phyloP scores from a whole-genome alignment of 768 basidiomycete genomes.

The Cystofilobasidium ferigula region DNA sequence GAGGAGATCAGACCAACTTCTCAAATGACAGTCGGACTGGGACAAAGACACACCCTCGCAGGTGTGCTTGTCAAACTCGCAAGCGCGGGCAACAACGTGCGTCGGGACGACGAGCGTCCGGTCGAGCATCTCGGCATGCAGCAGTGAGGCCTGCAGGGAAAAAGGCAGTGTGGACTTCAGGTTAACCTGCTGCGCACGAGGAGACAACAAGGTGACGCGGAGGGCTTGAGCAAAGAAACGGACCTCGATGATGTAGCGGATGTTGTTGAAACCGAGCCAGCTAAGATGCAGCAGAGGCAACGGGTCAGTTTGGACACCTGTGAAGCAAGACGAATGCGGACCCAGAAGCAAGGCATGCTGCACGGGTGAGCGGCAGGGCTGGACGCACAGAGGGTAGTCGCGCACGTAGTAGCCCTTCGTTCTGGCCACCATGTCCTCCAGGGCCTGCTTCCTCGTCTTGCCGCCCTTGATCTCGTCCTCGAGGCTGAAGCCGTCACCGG shows the following conservation, averaged over 20 bases:
- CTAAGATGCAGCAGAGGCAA: not conserved
- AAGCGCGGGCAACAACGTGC: conserved; percentile 44
- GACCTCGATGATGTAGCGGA: conserved; percentile 44
- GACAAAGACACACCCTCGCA: conserved; percentile 8
- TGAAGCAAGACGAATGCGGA: not conserved
- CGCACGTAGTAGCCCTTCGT: conserved; percentile 44
- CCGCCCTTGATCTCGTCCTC: conserved; percentile 17
- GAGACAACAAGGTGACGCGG: not conserved
- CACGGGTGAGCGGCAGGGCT: not conserved
- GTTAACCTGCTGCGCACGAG: not conserved
- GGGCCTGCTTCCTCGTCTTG: conserved; percentile 35
- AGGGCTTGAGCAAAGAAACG: not conserved
- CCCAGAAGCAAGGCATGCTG: not conserved
- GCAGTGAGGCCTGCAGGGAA: conserved; percentile 38
- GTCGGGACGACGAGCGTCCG: conserved; percentile 44
- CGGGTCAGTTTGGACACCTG: not conserved
- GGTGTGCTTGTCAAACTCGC: conserved; percentile 41
- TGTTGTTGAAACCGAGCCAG: conserved; percentile 46
- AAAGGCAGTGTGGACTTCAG: not conserved
- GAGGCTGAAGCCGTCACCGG: conserved; percentile 21
- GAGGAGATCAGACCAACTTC: not conserved
- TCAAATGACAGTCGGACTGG: no score
- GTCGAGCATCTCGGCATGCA: conserved; percentile 44
- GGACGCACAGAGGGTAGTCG: conserved; percentile 36
- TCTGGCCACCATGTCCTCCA: conserved; percentile 38